Evolutionary conservation across 306 rosid species (phyloP).

Genomic region (Ormosia emarginata): DNA sequence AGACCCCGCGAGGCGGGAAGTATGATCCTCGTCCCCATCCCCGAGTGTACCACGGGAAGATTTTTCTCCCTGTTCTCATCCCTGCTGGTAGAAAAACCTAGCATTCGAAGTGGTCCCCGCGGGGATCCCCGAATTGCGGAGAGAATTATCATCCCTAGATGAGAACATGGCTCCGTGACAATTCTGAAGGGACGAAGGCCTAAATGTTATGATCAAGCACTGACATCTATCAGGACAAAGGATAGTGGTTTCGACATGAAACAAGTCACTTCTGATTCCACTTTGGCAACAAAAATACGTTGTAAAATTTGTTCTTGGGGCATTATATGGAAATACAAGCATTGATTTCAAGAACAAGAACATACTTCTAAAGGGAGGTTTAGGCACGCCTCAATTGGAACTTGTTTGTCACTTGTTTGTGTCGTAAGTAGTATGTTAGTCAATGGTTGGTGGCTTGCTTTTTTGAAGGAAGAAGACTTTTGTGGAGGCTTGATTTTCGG

Average conservation of each 20-base stretch:
- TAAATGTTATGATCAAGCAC: constrained; percentile 27
- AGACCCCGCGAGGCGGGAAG: too few relatives aligned
- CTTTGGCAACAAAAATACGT: constrained; percentile 43
- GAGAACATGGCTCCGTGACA: constrained; percentile 31
- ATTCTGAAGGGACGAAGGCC: constrained; percentile 38
- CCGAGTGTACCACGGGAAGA: too few relatives aligned
- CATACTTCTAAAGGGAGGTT: constrained; percentile 55
- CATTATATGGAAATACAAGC: constrained; percentile 66
- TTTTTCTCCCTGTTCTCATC: too few relatives aligned
- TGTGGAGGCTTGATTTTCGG: too few relatives aligned
- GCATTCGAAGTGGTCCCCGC: too few relatives aligned
- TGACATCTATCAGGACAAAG: constrained; percentile 22
- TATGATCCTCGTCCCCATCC: too few relatives aligned
- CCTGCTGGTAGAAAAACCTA: too few relatives aligned
- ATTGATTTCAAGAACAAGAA: constrained; percentile 56
- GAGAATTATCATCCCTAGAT: too few relatives aligned
- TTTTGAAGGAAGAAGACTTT: too few relatives aligned
- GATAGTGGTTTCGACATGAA: constrained; percentile 39
- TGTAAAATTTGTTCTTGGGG: constrained; percentile 61
- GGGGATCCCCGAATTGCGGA: too few relatives aligned
- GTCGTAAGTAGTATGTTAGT: too few relatives aligned
- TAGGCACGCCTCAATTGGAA: constrained; percentile 32
- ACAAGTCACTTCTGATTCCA: constrained; percentile 37
- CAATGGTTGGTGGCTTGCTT: too few relatives aligned
- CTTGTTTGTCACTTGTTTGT: constrained; percentile 66